These are phyloP conservation scores for Colletotrichum liaoningense DNA, from an alignment of 2,329 filamentous ascomycete species.

Conservation along the genomic window DNA sequence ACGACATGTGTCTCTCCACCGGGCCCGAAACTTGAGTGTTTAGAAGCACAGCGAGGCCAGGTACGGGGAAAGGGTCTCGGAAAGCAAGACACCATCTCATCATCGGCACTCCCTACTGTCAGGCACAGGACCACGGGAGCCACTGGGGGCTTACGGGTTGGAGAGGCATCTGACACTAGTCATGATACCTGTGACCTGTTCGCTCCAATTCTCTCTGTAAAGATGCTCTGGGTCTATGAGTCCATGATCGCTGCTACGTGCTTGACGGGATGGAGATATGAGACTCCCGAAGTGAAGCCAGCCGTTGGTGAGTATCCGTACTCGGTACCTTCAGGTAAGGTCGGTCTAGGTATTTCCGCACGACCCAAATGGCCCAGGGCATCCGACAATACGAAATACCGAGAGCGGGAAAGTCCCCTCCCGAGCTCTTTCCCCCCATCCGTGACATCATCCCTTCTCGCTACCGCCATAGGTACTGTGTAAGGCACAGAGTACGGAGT, in stretches of 20 bases:
- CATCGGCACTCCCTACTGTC: conserved; percentile 8
- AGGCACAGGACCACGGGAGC: conserved; percentile 5
- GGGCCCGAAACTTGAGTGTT: conserved; percentile 25
- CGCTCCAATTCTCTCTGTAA: not conserved
- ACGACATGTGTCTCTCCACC: conserved; percentile 30
- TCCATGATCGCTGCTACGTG: not conserved
- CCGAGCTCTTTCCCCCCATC: not conserved
- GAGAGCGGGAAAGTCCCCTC: not conserved
- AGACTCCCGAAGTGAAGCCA: not conserved
- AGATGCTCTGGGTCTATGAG: not conserved
- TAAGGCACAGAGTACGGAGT: no score
- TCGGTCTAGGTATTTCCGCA: not conserved
- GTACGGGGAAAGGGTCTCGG: conserved; percentile 32
- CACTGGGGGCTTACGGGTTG: not conserved
- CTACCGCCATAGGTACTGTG: not conserved
- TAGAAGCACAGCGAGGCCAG: conserved; percentile 17
- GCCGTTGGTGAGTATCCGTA: no score
- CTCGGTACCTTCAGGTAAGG: no score
- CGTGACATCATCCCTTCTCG: conserved; percentile 31
- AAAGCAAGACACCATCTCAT: conserved; percentile 33
- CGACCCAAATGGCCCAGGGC: not conserved
- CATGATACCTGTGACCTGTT: conserved; percentile 16
- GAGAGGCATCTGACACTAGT: conserved; percentile 32
- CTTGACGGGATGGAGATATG: not conserved
- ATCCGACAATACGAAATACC: conserved; percentile 4